Evolutionary conservation across 2,329 filamentous ascomycete species (phyloP).

Genomic region (Neocatenulostroma microsporum): DNA sequence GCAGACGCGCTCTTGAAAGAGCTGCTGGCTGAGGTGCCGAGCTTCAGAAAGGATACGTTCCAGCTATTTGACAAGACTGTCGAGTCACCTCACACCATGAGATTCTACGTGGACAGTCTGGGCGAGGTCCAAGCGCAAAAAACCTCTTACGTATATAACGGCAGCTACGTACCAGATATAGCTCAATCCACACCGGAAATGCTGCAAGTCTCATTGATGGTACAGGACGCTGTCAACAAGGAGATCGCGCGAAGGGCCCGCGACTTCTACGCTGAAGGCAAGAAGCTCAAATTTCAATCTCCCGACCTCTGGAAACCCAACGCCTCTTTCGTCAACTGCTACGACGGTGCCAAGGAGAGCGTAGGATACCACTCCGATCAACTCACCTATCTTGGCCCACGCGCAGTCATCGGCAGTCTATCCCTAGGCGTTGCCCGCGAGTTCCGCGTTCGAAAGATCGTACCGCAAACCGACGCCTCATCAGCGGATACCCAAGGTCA

Average conservation of each 20-base stretch:
- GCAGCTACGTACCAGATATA: constrained; percentile 65
- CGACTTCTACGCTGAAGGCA: constrained; percentile 57
- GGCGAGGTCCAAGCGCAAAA: constrained; percentile 64
- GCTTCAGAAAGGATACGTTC: constrained; percentile 65
- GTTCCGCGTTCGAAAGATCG: constrained; percentile 74
- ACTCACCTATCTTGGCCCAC: constrained; percentile 83
- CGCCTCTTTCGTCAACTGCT: constrained; percentile 91
- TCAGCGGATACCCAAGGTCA: constrained; percentile 65
- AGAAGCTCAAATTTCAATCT: constrained; percentile 72
- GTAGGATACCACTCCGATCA: constrained; percentile 93
- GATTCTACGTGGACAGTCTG: constrained; percentile 71
- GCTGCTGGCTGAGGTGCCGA: constrained; percentile 62
- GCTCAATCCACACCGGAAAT: constrained; percentile 69
- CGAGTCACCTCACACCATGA: constrained; percentile 72
- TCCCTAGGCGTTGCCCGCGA: constrained; percentile 88
- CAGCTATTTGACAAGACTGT: constrained; percentile 86
- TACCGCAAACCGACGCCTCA: constrained; percentile 47
- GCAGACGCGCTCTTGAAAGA: constrained; percentile 70
- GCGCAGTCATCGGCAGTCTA: constrained; percentile 79
- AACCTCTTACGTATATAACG: constrained; percentile 80
- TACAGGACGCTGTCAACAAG: constrained; percentile 67
- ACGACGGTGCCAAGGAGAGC: constrained; percentile 68
- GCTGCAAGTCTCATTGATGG: constrained; percentile 57
- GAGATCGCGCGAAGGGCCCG: constrained; percentile 67
- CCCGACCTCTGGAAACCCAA: constrained; percentile 71